A percentile compares a stretch with the other conserved stretches of the same genome.
phyloP scores from a whole-genome alignment of 164 flowering plant genomes.

The Sextonia rubra region DNA sequence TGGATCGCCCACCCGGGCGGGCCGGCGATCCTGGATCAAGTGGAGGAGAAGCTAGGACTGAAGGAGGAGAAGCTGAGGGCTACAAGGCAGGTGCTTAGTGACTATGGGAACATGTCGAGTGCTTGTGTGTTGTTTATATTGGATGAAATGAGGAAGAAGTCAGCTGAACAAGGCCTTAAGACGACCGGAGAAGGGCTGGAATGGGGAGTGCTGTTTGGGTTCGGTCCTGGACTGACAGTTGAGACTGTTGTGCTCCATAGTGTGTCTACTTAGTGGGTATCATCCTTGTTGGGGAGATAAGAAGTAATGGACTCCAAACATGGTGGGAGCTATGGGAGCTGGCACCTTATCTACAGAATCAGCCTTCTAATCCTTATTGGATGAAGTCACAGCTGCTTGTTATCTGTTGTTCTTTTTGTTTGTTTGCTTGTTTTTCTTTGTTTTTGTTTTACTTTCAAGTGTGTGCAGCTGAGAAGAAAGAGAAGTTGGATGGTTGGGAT shows the following conservation, averaged over 20 bases:
- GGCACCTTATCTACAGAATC: no score
- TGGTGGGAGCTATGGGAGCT: no score
- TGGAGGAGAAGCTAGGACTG: conserved; percentile 26
- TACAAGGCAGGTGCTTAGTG: conserved; percentile 32
- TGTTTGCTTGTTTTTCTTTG: no score
- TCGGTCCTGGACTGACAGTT: conserved; percentile 23
- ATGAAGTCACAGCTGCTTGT: neutral
- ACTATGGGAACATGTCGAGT: conserved; percentile 22
- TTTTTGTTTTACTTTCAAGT: no score
- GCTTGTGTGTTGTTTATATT: conserved; percentile 17
- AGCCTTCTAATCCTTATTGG: no score
- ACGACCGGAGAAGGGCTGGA: conserved; percentile 22
- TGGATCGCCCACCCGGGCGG: conserved; percentile 46
- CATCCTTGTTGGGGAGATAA: no score
- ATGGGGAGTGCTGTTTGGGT: conserved; percentile 22
- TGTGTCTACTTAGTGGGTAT: neutral
- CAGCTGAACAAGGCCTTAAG: conserved; percentile 2
- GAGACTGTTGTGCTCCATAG: conserved; percentile 20
- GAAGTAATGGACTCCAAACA: no score
- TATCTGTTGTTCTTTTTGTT: no score
- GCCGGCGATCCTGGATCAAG: conserved; percentile 35
- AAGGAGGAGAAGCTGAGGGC: conserved; percentile 32
- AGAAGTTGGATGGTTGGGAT: no score
- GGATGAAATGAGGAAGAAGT: conserved; percentile 20
- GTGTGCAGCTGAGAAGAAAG: no score